A percentile compares a stretch with the other conserved stretches of the same genome.
phyloP scores from a whole-genome alignment of 2,329 filamentous ascomycete genomes.

The Fonsecaea multimorphosa region DNA sequence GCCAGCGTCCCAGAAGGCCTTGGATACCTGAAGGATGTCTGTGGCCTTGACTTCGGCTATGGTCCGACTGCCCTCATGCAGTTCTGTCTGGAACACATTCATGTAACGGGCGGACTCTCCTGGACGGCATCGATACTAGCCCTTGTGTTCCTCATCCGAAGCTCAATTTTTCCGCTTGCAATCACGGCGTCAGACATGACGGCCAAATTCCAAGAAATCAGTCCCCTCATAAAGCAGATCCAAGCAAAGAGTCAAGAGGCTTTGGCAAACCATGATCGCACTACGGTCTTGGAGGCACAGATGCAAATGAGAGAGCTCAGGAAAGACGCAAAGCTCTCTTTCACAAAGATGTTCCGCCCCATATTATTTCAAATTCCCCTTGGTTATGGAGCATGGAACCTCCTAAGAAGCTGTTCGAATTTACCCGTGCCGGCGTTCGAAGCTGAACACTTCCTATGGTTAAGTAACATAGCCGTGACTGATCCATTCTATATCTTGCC shows the following conservation, averaged over 20 bases:
- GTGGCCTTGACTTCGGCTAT: constrained; percentile 83
- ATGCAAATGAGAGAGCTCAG: constrained; percentile 60
- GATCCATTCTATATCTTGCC: constrained; percentile 85
- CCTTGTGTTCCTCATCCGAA: constrained; percentile 69
- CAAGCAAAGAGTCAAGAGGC: constrained; percentile 60
- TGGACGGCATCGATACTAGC: constrained; percentile 80
- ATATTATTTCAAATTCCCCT: constrained; percentile 70
- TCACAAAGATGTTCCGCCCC: constrained; percentile 60
- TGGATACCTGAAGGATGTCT: constrained; percentile 78
- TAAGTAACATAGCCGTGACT: constrained; percentile 73
- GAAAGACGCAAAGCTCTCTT: constrained; percentile 61
- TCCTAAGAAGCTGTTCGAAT: constrained; percentile 73
- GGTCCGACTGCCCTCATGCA: constrained; percentile 77
- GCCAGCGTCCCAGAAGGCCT: constrained; percentile 73
- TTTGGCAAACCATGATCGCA: constrained; percentile 53
- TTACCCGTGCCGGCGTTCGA: constrained; percentile 83
- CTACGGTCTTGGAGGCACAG: constrained; percentile 55
- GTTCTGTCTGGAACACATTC: constrained; percentile 79
- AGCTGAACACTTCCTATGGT: constrained; percentile 75
- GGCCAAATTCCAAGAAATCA: constrained; percentile 67
- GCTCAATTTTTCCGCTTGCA: constrained; percentile 71
- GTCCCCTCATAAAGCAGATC: constrained; percentile 63
- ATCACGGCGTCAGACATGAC: constrained; percentile 64
- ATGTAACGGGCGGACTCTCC: constrained; percentile 74
- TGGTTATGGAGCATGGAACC: constrained; percentile 79